Conservation (phyloP, 2,329 filamentous ascomycete species). For the Teratosphaeria destructans region DNA sequence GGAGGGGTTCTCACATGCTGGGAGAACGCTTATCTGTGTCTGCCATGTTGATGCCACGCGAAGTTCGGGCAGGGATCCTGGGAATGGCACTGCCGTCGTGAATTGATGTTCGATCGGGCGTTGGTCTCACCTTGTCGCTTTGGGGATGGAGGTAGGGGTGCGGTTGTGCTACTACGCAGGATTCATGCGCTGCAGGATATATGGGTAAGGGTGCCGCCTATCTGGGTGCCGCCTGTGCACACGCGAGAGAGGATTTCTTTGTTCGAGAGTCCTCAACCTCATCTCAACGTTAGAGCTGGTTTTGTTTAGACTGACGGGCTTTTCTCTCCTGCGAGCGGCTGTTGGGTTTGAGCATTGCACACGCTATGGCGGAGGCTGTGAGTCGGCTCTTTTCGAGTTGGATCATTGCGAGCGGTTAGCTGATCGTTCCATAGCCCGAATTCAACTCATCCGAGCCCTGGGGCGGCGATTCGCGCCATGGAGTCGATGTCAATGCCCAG, state of each 20-base stretch:
- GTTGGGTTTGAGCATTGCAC: not conserved
- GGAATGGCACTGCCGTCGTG: not conserved
- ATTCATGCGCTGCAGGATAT: not conserved
- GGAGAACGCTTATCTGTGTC: not conserved
- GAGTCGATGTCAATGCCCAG: constrained; percentile 48
- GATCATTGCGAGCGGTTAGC: not conserved
- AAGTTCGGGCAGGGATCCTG: not conserved
- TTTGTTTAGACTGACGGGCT: no score
- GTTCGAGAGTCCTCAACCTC: not conserved
- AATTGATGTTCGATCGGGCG: not conserved
- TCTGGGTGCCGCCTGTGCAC: no score
- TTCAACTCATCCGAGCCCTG: constrained; percentile 29
- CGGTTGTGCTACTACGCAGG: not conserved
- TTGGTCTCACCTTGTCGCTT: not conserved
- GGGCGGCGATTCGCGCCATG: constrained; percentile 40
- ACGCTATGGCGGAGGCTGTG: not conserved
- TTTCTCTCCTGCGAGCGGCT: no score
- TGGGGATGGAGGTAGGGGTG: not conserved
- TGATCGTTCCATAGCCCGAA: not conserved
- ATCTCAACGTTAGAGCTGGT: not conserved
- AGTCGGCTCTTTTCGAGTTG: not conserved
- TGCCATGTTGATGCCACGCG: not conserved
- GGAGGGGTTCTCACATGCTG: not conserved
- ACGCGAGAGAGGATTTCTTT: not conserved
- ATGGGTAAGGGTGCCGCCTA: not conserved